phyloP scores from a whole-genome alignment of 2,329 filamentous ascomycete genomes.

The Alternaria viburni region DNA sequence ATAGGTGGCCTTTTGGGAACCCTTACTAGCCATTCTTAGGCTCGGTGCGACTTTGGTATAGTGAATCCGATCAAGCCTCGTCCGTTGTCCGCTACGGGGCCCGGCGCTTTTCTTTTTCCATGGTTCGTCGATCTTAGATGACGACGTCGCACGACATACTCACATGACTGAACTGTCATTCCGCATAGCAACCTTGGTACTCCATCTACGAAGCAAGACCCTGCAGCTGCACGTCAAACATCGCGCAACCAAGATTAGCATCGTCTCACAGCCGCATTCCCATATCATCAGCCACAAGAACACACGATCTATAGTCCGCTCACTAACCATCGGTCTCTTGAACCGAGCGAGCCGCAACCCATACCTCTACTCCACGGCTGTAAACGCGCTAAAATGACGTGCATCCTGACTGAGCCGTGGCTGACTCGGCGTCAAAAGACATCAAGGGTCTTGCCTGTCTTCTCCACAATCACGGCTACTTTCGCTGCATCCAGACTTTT shows the following conservation, averaged over 20 bases:
- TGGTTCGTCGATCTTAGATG: conserved; percentile 12
- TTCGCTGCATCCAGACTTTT: conserved; percentile 20
- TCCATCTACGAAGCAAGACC: background rate
- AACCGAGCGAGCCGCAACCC: conserved; percentile 22
- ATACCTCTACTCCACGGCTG: conserved; percentile 21
- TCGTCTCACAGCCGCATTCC: conserved; percentile 2
- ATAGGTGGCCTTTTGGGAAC: background rate
- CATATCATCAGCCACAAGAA: conserved; percentile 5
- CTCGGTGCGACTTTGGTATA: conserved; percentile 6
- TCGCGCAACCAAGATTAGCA: background rate
- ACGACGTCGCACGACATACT: conserved; percentile 2
- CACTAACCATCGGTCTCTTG: conserved; percentile 20
- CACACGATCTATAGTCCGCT: conserved; percentile 6
- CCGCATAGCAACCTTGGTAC: background rate
- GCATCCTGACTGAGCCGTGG: conserved; percentile 24
- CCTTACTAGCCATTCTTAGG: conserved; percentile 9
- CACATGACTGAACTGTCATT: background rate
- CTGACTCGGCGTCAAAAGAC: conserved; percentile 11
- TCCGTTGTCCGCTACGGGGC: conserved; percentile 2
- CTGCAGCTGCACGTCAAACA: conserved; percentile 11
- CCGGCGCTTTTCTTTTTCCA: conserved; percentile 10
- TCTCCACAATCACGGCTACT: conserved; percentile 21
- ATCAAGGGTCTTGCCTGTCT: conserved; percentile 26
- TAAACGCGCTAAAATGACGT: conserved; percentile 32
- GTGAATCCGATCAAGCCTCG: conserved; percentile 6